Evolutionary conservation across 164 flowering plant genomes (phyloP).

Genomic region (Vitis rotundifolia): DNA sequence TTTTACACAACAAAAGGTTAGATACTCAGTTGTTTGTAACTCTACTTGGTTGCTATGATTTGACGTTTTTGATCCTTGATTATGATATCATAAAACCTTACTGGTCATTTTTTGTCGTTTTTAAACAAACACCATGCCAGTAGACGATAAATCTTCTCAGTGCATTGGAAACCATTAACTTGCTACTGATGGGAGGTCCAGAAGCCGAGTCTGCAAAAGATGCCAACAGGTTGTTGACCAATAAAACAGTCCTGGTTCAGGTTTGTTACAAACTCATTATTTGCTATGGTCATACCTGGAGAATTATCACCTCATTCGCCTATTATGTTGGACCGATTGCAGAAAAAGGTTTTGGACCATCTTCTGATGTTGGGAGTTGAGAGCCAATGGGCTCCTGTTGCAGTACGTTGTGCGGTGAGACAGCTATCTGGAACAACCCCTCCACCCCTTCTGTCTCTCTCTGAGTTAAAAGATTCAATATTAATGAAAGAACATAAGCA

Average conservation of each 20-base stretch:
- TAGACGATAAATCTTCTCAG: constrained; percentile 95
- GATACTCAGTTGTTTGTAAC: constrained; percentile 21
- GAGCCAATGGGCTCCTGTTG: constrained; percentile 95
- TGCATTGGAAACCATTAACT: constrained; percentile 71
- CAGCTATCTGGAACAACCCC: neutral
- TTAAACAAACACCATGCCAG: constrained; percentile 53
- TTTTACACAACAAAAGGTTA: constrained; percentile 97
- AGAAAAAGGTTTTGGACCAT: constrained; percentile 81
- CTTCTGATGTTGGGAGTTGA: constrained; percentile 91
- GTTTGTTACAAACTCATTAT: constrained; percentile 33
- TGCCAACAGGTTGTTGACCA: constrained; percentile 48
- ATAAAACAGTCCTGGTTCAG: constrained; percentile 87
- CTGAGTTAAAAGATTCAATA: too few species aligned
- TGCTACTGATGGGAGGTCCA: constrained; percentile 61
- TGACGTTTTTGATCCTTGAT: constrained; percentile 1
- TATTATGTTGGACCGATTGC: constrained; percentile 22
- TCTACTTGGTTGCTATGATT: neutral
- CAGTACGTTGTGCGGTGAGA: constrained; percentile 87
- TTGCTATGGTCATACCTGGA: neutral
- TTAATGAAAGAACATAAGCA: too few species aligned
- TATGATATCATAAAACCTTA: constrained; percentile 20
- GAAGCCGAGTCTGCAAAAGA: constrained; percentile 69
- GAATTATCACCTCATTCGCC: constrained; percentile 2
- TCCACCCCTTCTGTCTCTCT: too few species aligned
- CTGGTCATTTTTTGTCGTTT: constrained; percentile 25